Percentiles rank a stretch among this genome's conserved stretches.
Conservation (phyloP, 345 rosid genomes). For the Noccaea caerulescens region DNA sequence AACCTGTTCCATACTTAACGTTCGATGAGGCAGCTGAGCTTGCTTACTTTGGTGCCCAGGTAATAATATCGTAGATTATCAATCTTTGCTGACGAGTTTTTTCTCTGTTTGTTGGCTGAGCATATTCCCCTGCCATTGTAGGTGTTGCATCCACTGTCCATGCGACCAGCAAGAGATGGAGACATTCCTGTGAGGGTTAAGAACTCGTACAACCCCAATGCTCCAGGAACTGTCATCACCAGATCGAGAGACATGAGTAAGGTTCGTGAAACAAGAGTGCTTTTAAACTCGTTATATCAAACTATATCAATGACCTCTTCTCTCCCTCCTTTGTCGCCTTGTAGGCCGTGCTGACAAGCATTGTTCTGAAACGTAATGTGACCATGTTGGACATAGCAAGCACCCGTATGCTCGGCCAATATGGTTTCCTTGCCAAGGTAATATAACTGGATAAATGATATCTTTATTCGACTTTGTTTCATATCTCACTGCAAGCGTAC, state of each 20-base stretch:
- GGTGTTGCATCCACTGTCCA: constrained; percentile 94
- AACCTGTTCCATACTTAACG: constrained; percentile 82
- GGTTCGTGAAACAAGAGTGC: constrained; percentile 53
- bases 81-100: background rate
- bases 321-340: constrained; percentile 6
- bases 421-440: constrained; percentile 93
- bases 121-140: constrained; percentile 28
- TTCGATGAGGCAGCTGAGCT: constrained; percentile 98
- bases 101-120: constrained; percentile 22
- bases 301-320: constrained; percentile 22
- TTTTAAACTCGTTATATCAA: constrained; percentile 18
- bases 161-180: constrained; percentile 96
- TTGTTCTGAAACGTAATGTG: constrained; percentile 88
- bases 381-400: constrained; percentile 95
- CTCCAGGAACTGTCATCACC: constrained; percentile 93
- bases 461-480: constrained; percentile 8
- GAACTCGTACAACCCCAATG: constrained; percentile 87
- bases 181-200: constrained; percentile 94
- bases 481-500: background rate
- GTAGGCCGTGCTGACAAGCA: constrained; percentile 92
- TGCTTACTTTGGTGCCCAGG: constrained; percentile 99
- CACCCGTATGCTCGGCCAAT: constrained; percentile 96
- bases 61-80: constrained; percentile 35
- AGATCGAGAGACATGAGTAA: constrained; percentile 80
- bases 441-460: constrained; percentile 21